Evolutionary conservation across 2,329 filamentous ascomycete species (phyloP).

Genomic region (Paraconiothyrium brasiliense): DNA sequence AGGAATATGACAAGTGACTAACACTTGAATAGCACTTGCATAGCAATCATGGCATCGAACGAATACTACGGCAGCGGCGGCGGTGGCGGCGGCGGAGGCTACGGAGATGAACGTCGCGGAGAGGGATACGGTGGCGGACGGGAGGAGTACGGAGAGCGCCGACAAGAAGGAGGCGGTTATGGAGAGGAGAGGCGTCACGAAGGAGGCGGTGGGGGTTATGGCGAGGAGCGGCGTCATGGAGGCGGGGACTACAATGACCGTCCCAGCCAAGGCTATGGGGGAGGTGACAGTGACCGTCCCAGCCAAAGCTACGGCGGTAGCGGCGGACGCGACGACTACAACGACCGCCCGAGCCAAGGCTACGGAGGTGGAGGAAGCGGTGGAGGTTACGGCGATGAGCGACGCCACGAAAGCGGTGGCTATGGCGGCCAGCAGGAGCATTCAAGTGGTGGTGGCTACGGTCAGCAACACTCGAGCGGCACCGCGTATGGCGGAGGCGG

Average conservation of each 20-base stretch:
- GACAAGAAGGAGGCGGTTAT: slow-evolving; percentile 10
- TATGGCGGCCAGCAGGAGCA: slow-evolving; percentile 35
- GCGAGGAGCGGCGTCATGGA: slow-evolving; percentile 4
- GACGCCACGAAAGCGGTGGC: slow-evolving; percentile 13
- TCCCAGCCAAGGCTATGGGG: slow-evolving; percentile 5
- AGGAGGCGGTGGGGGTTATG: slow-evolving; percentile 3
- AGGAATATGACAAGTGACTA: too few species aligned
- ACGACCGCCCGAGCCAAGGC: slow-evolving; percentile 23
- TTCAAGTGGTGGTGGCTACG: slow-evolving; percentile 55
- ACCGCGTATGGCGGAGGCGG: slow-evolving; percentile 56
- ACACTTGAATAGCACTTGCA: background rate
- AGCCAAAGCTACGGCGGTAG: slow-evolving; percentile 16
- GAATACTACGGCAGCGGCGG: slow-evolving; percentile 25
- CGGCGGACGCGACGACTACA: slow-evolving; percentile 24
- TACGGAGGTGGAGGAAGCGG: slow-evolving; percentile 5
- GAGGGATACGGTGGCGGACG: slow-evolving; percentile 24
- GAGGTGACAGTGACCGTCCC: slow-evolving; percentile 15
- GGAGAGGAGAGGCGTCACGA: slow-evolving; percentile 13
- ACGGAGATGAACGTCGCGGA: slow-evolving; percentile 24
- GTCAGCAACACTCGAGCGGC: slow-evolving; percentile 50
- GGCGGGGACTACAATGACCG: slow-evolving; percentile 15
- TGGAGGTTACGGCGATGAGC: slow-evolving; percentile 7
- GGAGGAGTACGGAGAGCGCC: slow-evolving; percentile 15
- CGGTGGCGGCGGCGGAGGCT: slow-evolving; percentile 26
- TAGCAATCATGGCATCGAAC: slow-evolving; percentile 29